Evolutionary conservation across 805 yeast genomes (phyloP).

Genomic region (Kodamaea neixiangensis): DNA sequence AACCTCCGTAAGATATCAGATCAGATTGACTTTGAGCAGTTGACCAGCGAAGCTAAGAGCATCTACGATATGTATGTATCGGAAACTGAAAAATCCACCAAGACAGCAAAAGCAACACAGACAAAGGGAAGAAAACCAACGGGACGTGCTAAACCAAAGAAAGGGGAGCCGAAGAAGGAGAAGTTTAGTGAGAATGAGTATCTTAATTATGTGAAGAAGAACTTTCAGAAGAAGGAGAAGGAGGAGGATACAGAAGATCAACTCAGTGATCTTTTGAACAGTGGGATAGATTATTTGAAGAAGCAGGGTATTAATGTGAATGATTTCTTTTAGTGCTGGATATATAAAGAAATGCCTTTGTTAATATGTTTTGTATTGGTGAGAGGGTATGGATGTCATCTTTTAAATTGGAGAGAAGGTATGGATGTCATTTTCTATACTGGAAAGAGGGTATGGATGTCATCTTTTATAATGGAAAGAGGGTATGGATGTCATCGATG

Average conservation of each 20-base stretch:
- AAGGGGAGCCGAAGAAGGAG: constrained; percentile 1
- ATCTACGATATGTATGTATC: constrained; percentile 2
- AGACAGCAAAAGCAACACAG: not conserved
- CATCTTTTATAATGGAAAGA: too few relatives aligned
- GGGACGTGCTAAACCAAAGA: not conserved
- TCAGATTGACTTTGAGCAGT: not conserved
- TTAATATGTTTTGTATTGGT: too few relatives aligned
- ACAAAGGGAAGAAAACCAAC: not conserved
- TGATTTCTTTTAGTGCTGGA: not conserved
- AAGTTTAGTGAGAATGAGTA: constrained; percentile 4
- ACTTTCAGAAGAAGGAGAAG: not conserved
- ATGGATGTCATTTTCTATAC: too few relatives aligned
- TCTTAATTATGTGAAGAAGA: constrained; percentile 6
- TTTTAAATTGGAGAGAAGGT: too few relatives aligned
- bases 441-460: too few relatives aligned
- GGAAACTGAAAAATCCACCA: not conserved
- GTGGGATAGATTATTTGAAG: constrained; percentile 7
- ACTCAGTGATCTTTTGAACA: constrained; percentile 1
- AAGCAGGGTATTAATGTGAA: constrained; percentile 7
- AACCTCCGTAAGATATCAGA: not conserved
- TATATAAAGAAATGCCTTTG: too few relatives aligned
- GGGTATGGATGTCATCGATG: too few relatives aligned
- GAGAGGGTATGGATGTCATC: too few relatives aligned
- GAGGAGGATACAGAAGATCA: constrained; percentile 3
- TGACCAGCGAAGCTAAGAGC: not conserved